These are phyloP conservation scores for Clitopilus hobsonii DNA, from an alignment of 768 basidiomycete species.

Conservation along the genomic window DNA sequence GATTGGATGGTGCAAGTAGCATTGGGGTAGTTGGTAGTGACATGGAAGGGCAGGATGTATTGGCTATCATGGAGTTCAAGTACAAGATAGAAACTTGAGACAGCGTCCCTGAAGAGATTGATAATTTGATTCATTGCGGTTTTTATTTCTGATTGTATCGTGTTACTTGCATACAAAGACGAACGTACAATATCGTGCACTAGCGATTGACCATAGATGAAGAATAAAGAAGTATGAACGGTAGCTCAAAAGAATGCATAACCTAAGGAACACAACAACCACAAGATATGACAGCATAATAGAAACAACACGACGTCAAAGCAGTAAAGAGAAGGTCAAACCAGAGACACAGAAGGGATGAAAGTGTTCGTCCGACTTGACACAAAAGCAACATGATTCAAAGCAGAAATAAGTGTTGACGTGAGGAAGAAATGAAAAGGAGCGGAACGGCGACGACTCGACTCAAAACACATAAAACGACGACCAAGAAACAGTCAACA, in stretches of 20 bases:
- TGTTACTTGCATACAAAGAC: not conserved
- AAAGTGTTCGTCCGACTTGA: not conserved
- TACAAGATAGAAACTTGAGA: not conserved
- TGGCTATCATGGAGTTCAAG: not conserved
- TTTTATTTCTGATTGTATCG: not conserved
- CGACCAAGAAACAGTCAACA: conserved; percentile 28
- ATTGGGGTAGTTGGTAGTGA: no score
- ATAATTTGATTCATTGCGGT: not conserved
- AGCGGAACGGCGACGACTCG: not conserved
- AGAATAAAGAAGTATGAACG: not conserved
- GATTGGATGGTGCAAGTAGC: no score
- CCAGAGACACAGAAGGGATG: not conserved
- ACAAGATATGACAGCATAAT: not conserved
- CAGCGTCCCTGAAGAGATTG: not conserved
- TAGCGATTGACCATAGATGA: not conserved
- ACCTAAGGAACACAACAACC: not conserved
- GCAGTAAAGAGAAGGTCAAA: not conserved
- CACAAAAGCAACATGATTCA: not conserved
- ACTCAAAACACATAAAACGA: conserved; percentile 29
- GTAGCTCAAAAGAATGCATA: not conserved
- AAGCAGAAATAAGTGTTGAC: not conserved
- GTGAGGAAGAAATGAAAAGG: no score
- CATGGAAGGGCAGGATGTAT: no score
- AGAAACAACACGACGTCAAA: not conserved
- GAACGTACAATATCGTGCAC: not conserved